phyloP scores from a whole-genome alignment of 1,284 basidiomycete genomes.

The Leccinum subspadiceum region DNA sequence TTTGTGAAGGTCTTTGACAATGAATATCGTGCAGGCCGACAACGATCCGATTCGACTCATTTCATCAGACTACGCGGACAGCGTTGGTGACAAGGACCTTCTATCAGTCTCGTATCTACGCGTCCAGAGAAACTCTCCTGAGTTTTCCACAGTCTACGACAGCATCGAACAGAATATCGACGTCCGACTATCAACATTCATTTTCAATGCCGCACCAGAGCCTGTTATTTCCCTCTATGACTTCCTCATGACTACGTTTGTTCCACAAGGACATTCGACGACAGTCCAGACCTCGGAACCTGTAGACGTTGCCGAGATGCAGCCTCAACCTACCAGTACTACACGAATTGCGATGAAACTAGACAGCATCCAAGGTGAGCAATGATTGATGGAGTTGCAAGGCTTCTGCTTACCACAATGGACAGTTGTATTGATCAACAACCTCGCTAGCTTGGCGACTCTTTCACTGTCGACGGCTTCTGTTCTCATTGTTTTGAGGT shows the following conservation, averaged over 20 bases:
- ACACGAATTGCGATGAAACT: conserved; percentile 86
- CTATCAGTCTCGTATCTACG: conserved; percentile 83
- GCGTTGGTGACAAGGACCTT: conserved; percentile 63
- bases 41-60: conserved; percentile 67
- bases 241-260: conserved; percentile 97
- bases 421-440: conserved; percentile 83
- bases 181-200: conserved; percentile 89
- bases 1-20: conserved; percentile 56
- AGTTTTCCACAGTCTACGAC: conserved; percentile 82
- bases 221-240: conserved; percentile 93
- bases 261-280: conserved; percentile 43
- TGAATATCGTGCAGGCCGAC: conserved; percentile 69
- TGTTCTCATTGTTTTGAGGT: conserved; percentile 76
- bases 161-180: conserved; percentile 90
- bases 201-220: conserved; percentile 88
- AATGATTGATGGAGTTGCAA: neutral
- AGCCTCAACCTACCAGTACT: conserved; percentile 47
- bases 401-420: conserved; percentile 14
- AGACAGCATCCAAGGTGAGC: conserved; percentile 78
- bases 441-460: conserved; percentile 73
- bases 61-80: conserved; percentile 61
- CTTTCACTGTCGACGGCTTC: conserved; percentile 91
- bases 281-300: conserved; percentile 14
- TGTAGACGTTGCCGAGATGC: conserved; percentile 7
- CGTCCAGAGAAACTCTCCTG: conserved; percentile 84